These are phyloP conservation scores for Arthrinium phaeospermum DNA, from an alignment of 2,329 filamentous ascomycete genomes.

Conservation along the genomic window DNA sequence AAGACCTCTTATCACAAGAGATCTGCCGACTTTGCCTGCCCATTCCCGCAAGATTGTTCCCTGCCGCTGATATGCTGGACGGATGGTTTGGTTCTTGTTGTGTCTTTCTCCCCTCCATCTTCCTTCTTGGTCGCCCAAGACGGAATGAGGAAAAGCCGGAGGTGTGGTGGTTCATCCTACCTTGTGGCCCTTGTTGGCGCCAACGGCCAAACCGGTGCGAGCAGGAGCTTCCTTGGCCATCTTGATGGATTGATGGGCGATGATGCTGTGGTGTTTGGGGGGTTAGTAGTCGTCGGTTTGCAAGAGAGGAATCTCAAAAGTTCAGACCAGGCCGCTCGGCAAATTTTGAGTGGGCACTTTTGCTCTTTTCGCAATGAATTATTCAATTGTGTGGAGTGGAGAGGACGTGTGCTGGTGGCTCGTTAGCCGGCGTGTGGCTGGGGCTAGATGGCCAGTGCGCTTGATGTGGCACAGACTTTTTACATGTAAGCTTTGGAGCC, in stretches of 20 bases:
- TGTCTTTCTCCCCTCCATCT: slow-evolving; percentile 21
- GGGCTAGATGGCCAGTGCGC: not conserved
- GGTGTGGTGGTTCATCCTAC: slow-evolving; percentile 51
- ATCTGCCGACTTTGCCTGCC: slow-evolving; percentile 19
- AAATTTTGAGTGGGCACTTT: slow-evolving; percentile 30
- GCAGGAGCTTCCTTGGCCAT: slow-evolving; percentile 67
- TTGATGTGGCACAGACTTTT: not conserved
- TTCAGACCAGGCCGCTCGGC: slow-evolving; percentile 18
- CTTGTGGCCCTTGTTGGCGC: slow-evolving; percentile 65
- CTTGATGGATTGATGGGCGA: slow-evolving; percentile 27
- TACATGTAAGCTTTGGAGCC: not conserved
- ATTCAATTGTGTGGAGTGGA: slow-evolving; percentile 20
- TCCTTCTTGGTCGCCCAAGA: slow-evolving; percentile 26
- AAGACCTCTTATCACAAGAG: slow-evolving; percentile 24
- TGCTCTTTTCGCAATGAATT: slow-evolving; percentile 16
- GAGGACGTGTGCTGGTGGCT: slow-evolving; percentile 4
- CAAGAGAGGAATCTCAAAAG: slow-evolving; percentile 16
- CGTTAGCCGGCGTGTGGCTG: not conserved
- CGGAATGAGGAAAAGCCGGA: slow-evolving; percentile 20
- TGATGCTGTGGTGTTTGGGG: slow-evolving; percentile 40
- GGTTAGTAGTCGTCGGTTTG: slow-evolving; percentile 33
- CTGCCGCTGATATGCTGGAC: slow-evolving; percentile 12
- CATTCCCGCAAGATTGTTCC: slow-evolving; percentile 13
- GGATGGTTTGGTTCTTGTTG: slow-evolving; percentile 17
- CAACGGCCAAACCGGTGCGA: slow-evolving; percentile 51